Conservation (phyloP, 2,329 filamentous ascomycete species). For the Aureobasidium sp. region DNA sequence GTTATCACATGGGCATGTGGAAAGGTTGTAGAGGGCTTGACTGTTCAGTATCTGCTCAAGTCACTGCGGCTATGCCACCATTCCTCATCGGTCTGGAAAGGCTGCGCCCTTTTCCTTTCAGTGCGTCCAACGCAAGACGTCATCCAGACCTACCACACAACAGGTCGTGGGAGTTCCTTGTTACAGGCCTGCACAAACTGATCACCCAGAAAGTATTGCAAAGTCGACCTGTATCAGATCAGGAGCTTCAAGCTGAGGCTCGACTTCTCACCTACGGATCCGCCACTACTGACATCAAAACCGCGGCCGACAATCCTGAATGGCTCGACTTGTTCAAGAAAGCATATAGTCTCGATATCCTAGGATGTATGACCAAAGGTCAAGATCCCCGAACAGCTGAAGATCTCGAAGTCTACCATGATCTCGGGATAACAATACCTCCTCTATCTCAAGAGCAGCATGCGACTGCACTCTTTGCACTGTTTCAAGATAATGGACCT, state of each 20-base stretch:
- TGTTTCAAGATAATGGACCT: neutral
- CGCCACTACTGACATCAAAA: constrained; percentile 53
- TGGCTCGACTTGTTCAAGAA: constrained; percentile 57
- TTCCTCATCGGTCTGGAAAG: constrained; percentile 56
- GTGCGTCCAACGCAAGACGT: constrained; percentile 31
- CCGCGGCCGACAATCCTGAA: constrained; percentile 45
- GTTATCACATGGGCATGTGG: constrained; percentile 60
- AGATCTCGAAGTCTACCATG: constrained; percentile 38
- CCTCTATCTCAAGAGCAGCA: neutral
- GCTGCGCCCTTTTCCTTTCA: constrained; percentile 51
- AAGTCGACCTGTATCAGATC: neutral
- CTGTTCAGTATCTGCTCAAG: constrained; percentile 49
- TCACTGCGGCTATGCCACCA: constrained; percentile 58
- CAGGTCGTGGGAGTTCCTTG: neutral
- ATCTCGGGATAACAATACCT: constrained; percentile 38
- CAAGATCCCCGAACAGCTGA: constrained; percentile 30
- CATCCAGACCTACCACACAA: neutral
- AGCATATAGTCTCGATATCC: constrained; percentile 47
- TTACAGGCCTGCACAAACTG: neutral
- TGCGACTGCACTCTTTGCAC: neutral
- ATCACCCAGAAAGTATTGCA: neutral
- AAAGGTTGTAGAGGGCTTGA: constrained; percentile 60
- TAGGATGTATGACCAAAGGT: constrained; percentile 33
- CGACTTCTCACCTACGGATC: constrained; percentile 39
- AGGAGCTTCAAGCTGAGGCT: neutral